These are phyloP conservation scores for Sindora glabra DNA, from an alignment of 306 rosid species.

Conservation along the genomic window DNA sequence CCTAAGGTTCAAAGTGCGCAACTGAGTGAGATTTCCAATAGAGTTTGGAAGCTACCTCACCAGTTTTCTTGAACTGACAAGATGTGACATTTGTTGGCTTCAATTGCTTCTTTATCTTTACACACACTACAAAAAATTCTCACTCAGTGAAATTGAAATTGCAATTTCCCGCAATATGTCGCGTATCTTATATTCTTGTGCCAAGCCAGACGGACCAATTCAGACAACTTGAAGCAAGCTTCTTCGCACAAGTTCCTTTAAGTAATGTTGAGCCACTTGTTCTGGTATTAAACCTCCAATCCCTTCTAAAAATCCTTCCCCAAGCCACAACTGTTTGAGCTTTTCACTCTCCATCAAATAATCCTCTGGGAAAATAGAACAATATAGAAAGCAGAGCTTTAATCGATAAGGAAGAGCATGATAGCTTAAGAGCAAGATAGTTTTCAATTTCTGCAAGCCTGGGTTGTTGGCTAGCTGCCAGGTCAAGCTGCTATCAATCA, in stretches of 20 bases:
- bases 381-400: slow-evolving; percentile 10
- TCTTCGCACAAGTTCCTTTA: background rate
- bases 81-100: background rate
- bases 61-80: background rate
- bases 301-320: slow-evolving; percentile 11
- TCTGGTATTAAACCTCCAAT: slow-evolving; percentile 10
- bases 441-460: background rate
- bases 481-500: background rate
- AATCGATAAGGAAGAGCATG: background rate
- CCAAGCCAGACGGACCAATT: background rate
- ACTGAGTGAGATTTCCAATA: slow-evolving; percentile 14
- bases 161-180: background rate
- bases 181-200: background rate
- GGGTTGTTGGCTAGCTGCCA: background rate
- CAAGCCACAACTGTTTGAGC: slow-evolving; percentile 1
- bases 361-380: slow-evolving; percentile 12
- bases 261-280: background rate
- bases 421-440: background rate
- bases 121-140: background rate
- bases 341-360: background rate
- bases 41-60: slow-evolving; percentile 12
- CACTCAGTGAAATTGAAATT: background rate
- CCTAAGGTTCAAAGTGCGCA: slow-evolving; percentile 6
- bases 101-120: background rate
- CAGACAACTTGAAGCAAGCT: background rate